Conservation (phyloP, 179 eudicot genomes). For the Sideroxylon spinosum region DNA sequence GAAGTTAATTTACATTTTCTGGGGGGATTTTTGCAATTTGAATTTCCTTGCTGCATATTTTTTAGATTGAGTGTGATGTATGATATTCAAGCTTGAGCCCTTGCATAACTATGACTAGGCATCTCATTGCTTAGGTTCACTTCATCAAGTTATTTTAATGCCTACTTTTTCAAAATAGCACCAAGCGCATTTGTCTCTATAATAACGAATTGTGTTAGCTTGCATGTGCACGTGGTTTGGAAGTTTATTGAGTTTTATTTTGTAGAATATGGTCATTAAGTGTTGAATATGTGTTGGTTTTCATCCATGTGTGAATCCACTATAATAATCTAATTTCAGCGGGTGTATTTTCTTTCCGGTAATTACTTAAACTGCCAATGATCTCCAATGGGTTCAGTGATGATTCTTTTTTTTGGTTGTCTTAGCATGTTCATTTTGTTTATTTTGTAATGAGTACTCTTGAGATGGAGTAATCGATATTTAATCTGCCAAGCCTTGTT, state of each 20-base stretch:
- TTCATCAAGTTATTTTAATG: too few relatives aligned
- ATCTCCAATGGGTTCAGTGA: background rate
- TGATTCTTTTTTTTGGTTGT: background rate
- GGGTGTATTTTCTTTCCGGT: background rate
- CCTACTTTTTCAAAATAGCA: too few relatives aligned
- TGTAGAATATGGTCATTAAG: background rate
- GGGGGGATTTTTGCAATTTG: background rate
- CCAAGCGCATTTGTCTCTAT: too few relatives aligned
- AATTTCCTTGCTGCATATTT: background rate
- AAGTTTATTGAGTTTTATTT: background rate
- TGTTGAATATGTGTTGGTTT: background rate
- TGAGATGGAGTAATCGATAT: background rate
- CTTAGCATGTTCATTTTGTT: background rate
- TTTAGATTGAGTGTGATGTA: background rate
- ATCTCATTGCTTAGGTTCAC: background rate
- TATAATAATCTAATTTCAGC: background rate
- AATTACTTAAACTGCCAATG: too few relatives aligned
- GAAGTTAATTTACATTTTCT: background rate
- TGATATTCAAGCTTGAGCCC: background rate
- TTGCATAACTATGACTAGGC: background rate
- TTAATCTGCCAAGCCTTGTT: background rate
- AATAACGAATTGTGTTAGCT: background rate
- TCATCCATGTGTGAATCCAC: background rate
- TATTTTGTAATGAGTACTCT: background rate
- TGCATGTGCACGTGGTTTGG: background rate